Base-by-base conservation (phyloP, 2,329 filamentous ascomycete genomes). In the Acrocalymma vagum region DNA sequence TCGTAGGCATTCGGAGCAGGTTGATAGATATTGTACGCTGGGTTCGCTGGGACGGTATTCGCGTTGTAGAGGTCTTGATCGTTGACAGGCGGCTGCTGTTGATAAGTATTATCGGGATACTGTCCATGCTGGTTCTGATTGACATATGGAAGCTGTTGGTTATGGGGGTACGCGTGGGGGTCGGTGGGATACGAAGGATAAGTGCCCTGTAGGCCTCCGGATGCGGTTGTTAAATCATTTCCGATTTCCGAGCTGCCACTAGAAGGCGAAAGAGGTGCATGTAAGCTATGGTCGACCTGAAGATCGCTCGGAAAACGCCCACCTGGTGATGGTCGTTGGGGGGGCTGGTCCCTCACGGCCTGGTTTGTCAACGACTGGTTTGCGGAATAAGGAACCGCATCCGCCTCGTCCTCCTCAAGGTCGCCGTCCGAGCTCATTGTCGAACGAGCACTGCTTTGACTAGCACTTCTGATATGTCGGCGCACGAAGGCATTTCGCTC, bases 221-320 rank as follows among this genome's bases (percentile, higher is more conserved):
- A 79, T 32, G 81, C 80, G 39, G 81, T 83, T 54, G 81, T 76
- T 59, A 83, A 69, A 62, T 84, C 81, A 64, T 78, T 77, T 62
- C 85, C 84, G 51, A 80, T 51, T 37, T 74, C 84, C 58, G 88
- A 92, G 70, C 86, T 90, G 71, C 85, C 84, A 78, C 89, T 95
- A 78, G 88, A 89, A 47, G 88, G 87, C 65, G 88, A 90, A 67
- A 85, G 78, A 66, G 87, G 83, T 66, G 83, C 85, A 73, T 91
- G 86, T 84, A 90, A 85, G 79, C 88, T 86, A 77, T 89, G 85
- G 71, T 91, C 88, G 70, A 95, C 82, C 76, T 91, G 85, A 61
- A 97, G 78, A 78, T 96, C 92, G 74, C 89, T 95, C 74, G 93
- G 93, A 77, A 99, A 99, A 72, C 92, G 85, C 78, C 93, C 93